Base-by-base conservation (phyloP, 352 stramenopile species). In the Phytophthora fragariae region DNA sequence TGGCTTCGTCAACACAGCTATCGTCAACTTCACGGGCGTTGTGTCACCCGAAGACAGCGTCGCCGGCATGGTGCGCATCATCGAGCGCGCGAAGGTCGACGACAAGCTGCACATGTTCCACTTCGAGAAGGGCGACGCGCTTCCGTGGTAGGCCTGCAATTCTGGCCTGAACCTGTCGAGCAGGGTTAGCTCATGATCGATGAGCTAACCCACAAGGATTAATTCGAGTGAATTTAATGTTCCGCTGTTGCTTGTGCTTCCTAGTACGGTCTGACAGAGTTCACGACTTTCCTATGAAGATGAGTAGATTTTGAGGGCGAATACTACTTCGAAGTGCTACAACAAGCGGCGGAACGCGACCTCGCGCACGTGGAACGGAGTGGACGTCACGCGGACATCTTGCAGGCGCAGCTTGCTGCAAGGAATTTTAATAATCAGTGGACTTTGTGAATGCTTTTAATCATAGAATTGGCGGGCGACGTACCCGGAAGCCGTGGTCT, bases 331-430 rank as follows among this genome's bases (percentile, higher is more conserved):
- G n/a, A n/a, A n/a, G n/a, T n/a, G n/a, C n/a, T 49, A 49, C 41
- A 49, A 9, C 15, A 49, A 49, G 52, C 81, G 83, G 21, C 88
- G 81, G 65, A 92, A 94, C 1, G 85, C 83, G 12, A 94, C 81
- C 60, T 92, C 85, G 24, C 87, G 87, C 27, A 92, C 68, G 39
- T 94, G 85, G 66, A 94, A 94, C 11, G 85, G 87, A 24, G 81
- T 73, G 1, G 81, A 82, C 8, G 81, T 61, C 35, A 91, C 80
- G 19, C 68, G 74, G 27, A 92, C 70, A 55, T 94, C 80, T 60
- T 83, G 79, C 29, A 92, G 69, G 0, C 83, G 79, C 9, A 91
- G 62, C 64, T 91, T 91, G 6, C 85, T 92, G 74, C 49, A 10
- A 17, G 21, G 14, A 17, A 24, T 46, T 53, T 29, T 15, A 2